Base-by-base conservation (phyloP, 2,329 filamentous ascomycete species). In the Sporothrix sp. region DNA sequence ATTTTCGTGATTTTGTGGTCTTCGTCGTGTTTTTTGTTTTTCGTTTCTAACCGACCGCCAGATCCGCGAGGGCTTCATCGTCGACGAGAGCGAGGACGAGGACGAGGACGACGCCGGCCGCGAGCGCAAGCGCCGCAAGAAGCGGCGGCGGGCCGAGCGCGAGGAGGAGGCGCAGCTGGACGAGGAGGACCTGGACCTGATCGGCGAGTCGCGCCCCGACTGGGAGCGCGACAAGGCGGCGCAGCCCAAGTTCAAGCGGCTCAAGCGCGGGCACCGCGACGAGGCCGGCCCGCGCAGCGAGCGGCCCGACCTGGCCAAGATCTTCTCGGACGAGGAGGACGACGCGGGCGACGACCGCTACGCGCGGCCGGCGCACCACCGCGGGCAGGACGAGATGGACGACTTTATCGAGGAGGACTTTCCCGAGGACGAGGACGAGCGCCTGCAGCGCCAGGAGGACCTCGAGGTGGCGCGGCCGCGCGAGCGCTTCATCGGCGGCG, bases 371-470 rank as follows among this genome's bases (percentile, higher is more conserved):
- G 71, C 66, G n/a, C n/a, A n/a, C 56, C 78, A 79, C 54, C 76
- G 85, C 52, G 73, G 74, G 32, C 73, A 78, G 54, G 86, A 94
- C 65, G 88, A 95, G 61, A 87, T 95, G 65, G 88, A 88, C 54
- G 90, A 91, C 64, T 98, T 98, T 67, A 98, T 98, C 62, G 91
- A 97, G 64, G 89, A 96, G 60, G 93, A 97, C 60, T 90, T 88
- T 55, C 87, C 89, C 45, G 87, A 88, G 45, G 88, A 95, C 58
- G 88, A 94, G 56, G 83, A 85, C 54, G 86, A 87, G 60, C 75
- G 80, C 16, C 80, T 84, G 51, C 81, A 80, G 52, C 80, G 88
- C 58, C 79, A 83, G 56, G 90, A 95, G 64, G 90, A 97, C 62
- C 76, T 85, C 59, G 90, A 96, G 63, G 87, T 97, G 54, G 87